Evolutionary conservation across 257 asterid genomes (phyloP).

Genomic region (Solanum medicagineum): DNA sequence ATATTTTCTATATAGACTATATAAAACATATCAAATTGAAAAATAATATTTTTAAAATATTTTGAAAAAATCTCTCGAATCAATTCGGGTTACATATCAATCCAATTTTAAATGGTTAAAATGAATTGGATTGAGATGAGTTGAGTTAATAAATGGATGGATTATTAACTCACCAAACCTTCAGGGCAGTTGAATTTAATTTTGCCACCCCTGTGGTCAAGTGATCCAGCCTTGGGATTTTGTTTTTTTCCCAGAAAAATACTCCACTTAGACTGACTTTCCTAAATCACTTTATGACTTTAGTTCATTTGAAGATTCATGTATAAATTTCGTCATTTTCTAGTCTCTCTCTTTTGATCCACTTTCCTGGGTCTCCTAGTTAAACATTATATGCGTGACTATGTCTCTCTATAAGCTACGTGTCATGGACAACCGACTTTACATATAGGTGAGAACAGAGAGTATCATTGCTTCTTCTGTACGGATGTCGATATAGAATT

Average conservation of each 20-base stretch:
- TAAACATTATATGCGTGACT: constrained; percentile 28
- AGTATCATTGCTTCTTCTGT: constrained; percentile 10
- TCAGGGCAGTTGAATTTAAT: no score
- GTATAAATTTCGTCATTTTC: constrained; percentile 11
- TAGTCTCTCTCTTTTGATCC: constrained; percentile 1
- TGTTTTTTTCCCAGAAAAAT: constrained; percentile 26
- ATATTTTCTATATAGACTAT: no score
- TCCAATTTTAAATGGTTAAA: no score
- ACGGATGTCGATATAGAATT: constrained; percentile 37
- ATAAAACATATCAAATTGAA: no score
- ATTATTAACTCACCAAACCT: no score
- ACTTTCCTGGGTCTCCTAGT: constrained; percentile 6
- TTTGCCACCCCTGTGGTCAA: no score
- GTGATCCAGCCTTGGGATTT: constrained; percentile 45
- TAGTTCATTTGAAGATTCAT: constrained; percentile 9
- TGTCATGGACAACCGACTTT: constrained; percentile 28
- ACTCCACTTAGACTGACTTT: constrained; percentile 7
- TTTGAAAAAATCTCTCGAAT: no score
- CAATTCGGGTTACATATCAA: no score
- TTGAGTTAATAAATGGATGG: no score
- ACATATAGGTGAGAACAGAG: constrained; percentile 2
- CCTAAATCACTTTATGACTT: constrained; percentile 4
- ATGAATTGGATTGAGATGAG: no score
- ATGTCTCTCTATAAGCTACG: constrained; percentile 14
- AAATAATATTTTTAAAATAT: no score